Evolutionary conservation across 805 yeast species (phyloP).

Genomic region (Wickerhamomyces strasburgensis): DNA sequence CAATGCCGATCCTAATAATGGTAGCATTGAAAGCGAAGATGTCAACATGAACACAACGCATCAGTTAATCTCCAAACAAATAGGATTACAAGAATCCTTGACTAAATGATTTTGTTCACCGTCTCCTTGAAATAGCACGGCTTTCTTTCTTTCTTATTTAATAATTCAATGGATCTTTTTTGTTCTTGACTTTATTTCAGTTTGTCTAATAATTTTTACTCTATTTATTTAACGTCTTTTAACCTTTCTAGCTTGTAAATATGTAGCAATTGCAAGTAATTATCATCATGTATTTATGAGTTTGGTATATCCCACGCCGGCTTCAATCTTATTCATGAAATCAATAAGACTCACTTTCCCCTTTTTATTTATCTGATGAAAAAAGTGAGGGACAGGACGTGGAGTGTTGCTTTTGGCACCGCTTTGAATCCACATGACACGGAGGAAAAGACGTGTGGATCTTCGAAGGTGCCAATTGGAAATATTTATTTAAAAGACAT

Average conservation of each 20-base stretch:
- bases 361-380: conserved; percentile 1
- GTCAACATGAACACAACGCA: neutral
- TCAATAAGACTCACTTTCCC: conserved; percentile 14
- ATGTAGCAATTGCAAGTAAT: no score
- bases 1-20: neutral
- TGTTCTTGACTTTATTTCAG: no score
- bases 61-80: neutral
- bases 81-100: conserved; percentile 3
- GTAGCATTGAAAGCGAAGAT: conserved; percentile 2
- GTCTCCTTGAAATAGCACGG: no score
- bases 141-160: no score
- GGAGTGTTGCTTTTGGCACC: conserved; percentile 34
- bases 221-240: no score
- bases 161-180: no score
- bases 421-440: conserved; percentile 43
- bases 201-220: no score
- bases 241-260: no score
- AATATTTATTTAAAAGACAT: no score
- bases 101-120: no score
- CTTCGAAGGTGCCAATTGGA: conserved; percentile 46
- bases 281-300: no score
- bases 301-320: neutral
- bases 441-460: conserved; percentile 31
- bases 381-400: neutral
- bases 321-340: neutral